Base-by-base conservation (phyloP, 2,329 filamentous ascomycete genomes). In the Xylariales sp. region DNA sequence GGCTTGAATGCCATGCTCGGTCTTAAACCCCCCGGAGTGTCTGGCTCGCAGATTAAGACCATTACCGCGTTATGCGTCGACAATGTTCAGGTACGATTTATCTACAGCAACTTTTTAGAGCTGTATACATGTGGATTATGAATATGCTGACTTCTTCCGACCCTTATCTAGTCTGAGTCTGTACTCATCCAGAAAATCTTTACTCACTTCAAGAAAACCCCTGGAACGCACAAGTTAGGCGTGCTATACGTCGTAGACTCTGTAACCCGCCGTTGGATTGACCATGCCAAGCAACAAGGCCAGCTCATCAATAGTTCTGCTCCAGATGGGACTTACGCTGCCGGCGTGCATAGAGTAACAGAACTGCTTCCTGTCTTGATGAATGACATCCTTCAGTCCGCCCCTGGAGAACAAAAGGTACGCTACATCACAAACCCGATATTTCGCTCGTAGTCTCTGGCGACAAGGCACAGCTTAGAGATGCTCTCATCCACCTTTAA, bases 211-310 rank as follows among this genome's bases (percentile, higher is more conserved):
- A 95, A 94, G 69, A 95, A 93, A 68, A 84, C 90, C 53, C 88
- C 88, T 46, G 82, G 82, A 63, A 95, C 89, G 63, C 91, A 98
- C 79, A 98, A 98, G 71, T 79, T 98, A 66, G 93, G 93, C 70
- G 90, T 96, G 61, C 84, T 98, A 71, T 98, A 98, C 83, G 90
- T 97, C 71, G 88, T 98, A 90, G 93, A 98, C 78, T 95, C 91
- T 74, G 90, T 98, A 79, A 91, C 90, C 66, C 88, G 93, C 69
- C 91, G 94, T 73, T 98, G 93, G 91, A 82, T 95, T 73, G 91
- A 97, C 66, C 86, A 89, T 69, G 91, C 93, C 59, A 93, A 90
- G 69, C 79, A 83, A 59, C 78, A 86, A 53, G 87, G 86, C 58
- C 90, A 97, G 63, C 69, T 84, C 60, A 80, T 89, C 66, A 86